Base-by-base conservation (phyloP, 148 eudicot genomes). In the Salicornia ramosissima region DNA sequence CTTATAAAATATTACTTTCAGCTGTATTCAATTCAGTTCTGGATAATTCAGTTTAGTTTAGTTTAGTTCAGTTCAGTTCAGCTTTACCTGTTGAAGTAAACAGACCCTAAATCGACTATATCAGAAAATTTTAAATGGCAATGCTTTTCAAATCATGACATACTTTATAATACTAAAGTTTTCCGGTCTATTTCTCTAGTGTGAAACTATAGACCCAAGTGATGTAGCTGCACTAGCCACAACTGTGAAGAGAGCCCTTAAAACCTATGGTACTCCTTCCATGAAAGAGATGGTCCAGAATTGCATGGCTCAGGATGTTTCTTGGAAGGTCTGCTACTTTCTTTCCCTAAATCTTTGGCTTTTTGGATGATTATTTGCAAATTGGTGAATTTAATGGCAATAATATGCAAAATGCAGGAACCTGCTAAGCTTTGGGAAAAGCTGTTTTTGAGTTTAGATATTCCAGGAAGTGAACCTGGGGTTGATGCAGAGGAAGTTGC, bases 301-400 rank as follows among this genome's bases (percentile, higher is more conserved):
- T 73, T 83, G 96, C 84, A 94, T 90, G 98, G 89, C 89, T 61
- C 88, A 83, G 77, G 97, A 94, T 63, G 83, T 90, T 53, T 94
- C 98, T 30, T 94, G 98, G 98, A 94, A 90, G 98, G 98, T 93
- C 12, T 69, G 57, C 33, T 12, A 16, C 29, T 39, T 36, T 51
- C 52, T 63, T 21, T 16, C 43, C 29, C 29, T 39, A 39, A 60
- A 4, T 54, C 25, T 30, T 30, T 19, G 2, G 16, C 14, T 29
- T 1, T n/a, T 4, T 4, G 14, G 1, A 45, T 43, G 10, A 5
- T 26, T 5, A 10, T n/a, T 15, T 0, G 42, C 30, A 50, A 71
- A 49, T n/a, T 11, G 6, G 29, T 34, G 0, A 2, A 60, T 42
- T n/a, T 53, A 31, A 36, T 34, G 60, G 36, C 2, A 55, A 69